Evolutionary conservation across 2,329 filamentous ascomycete species (phyloP), one percentile per base, ranked within the genome.

Genomic region (Aotearoamyces nothofagi): DNA sequence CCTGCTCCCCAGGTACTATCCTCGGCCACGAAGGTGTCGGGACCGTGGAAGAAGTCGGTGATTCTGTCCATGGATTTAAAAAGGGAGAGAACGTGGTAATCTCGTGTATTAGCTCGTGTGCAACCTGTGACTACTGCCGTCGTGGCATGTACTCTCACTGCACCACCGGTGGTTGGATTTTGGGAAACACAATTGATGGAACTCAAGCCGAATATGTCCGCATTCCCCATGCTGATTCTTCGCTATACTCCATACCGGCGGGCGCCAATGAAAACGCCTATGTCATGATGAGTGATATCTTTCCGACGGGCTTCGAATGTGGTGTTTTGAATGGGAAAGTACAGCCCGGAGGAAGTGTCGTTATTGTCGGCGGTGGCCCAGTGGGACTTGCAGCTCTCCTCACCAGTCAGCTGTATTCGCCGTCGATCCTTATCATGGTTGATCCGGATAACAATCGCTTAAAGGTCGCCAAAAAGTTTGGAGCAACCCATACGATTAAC

Each of bases 191-290:
- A 0, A 54, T 87, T 45, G 81, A 82, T 2, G 83, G 83, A 26
- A 82, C 81, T 0, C 83, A 92, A 53, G 78, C 82, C 3, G 84
- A 92, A 54, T 92, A 83, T 43, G 76, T 86, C 2, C 69, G 83
- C 9, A 81, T 92, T 9, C 82, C 83, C 0, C 66, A 75, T 17
- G 83, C 72, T 12, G 78, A 90, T 41, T 72, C 81, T 37, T 92
- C 90, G 44, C 57, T 92, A n/a, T 62, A 92, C 9, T 69, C 73
- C 38, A 69, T 92, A 5, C 82, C 83, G 0, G 73, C 78, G 30
- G 65, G 68, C 37, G 78, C 81, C 0, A 81, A 92, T 43, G 82
- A 92, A 58, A 82, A 86, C 56, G 79, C 61, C 0, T 59, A 92
- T 2, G 59, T 71, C 2, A 58, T 65, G 41, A 45, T 71, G 8